Percentiles rank a stretch among this genome's conserved stretches.
Evolutionary conservation across 768 basidiomycete species (phyloP).

Genomic region (Suillus discolor): DNA sequence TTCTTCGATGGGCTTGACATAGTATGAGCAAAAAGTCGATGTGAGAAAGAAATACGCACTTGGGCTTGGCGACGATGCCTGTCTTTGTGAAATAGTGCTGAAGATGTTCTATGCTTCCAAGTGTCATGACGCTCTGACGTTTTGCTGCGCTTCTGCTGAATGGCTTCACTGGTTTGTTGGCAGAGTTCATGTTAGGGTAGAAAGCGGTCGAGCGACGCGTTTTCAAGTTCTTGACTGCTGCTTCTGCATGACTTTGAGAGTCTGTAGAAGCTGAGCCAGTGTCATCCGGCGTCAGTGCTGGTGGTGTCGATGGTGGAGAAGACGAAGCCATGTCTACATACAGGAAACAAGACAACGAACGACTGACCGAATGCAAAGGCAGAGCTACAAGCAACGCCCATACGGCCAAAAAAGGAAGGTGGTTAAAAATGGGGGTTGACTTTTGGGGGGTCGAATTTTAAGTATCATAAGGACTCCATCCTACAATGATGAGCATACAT

Average conservation of each 20-base stretch:
- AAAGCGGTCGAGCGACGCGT: slow-evolving; percentile 71
- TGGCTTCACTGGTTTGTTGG: slow-evolving; percentile 77
- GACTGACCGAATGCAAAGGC: slow-evolving; percentile 13
- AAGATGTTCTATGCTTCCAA: slow-evolving; percentile 95
- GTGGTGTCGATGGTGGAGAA: slow-evolving; percentile 47
- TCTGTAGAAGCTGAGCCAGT: slow-evolving; percentile 46
- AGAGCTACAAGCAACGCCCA: slow-evolving; percentile 1
- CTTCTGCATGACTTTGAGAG: slow-evolving; percentile 30
- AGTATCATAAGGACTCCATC: slow-evolving; percentile 18
- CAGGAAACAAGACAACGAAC: slow-evolving; percentile 4
- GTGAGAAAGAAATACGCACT: slow-evolving; percentile 49
- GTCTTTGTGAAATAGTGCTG: slow-evolving; percentile 95
- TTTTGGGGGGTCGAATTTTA: slow-evolving; percentile 6
- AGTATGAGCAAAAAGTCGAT: slow-evolving; percentile 14
- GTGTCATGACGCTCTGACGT: slow-evolving; percentile 88
- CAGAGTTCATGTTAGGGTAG: slow-evolving; percentile 72
- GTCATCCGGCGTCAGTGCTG: slow-evolving; percentile 62
- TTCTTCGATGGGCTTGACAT: slow-evolving; percentile 46
- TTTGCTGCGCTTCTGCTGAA: slow-evolving; percentile 92
- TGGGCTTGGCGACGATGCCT: slow-evolving; percentile 70
- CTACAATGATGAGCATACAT: slow-evolving; percentile 23
- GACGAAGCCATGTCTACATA: slow-evolving; percentile 29
- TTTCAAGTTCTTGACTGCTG: slow-evolving; percentile 41
- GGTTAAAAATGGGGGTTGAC: not conserved
- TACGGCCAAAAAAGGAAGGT: not conserved